Base-by-base conservation (phyloP, 2,329 filamentous ascomycete genomes). In the Colletotrichum caudatum region DNA sequence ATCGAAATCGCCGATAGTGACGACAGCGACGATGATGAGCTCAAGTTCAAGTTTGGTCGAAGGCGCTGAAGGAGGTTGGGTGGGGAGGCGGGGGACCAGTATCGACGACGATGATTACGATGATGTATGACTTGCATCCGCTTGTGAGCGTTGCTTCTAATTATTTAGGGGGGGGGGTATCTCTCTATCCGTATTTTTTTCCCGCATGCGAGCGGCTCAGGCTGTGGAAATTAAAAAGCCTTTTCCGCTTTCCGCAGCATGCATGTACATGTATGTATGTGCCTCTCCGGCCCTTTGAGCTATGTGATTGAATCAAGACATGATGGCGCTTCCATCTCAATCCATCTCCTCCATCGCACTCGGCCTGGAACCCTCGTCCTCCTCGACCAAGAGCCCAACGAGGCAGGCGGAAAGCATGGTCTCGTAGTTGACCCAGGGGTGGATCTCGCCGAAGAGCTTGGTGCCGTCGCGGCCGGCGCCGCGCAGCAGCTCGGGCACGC, bases 361-460 rank as follows among this genome's bases (percentile, higher is more conserved):
- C 56, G 78, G 77, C 8, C 77, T 80, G 63, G 82, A 78, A 48
- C 76, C 80, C 78, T 86, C 84, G 58, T 84, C 83, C 77, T 92
- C 91, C 0, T 88, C 86, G 7, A 92, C 90, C 66, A 90, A 80
- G 62, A 92, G 82, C 1, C 91, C 91, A 20, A 93, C 82, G 71
- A 92, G 79, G 77, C 90, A 92, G 6, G 86, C 86, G 37, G 86
- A 82, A 70, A 93, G 78, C 91, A 93, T 93, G 3, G 88, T 89
- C 81, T 92, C 90, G 77, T 90, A 92, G 79, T 92, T 93, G 35
- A 93, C 91, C 91, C 91, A 93, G 2, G 90, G 88, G 78, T 93
- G 91, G 11, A 92, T 84, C 81, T 92, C 89, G 11, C 86, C 88
- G 80, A 92, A 93, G 69, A 93, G 76, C 77, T 84, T 85, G 2